phyloP scores from a whole-genome alignment of 345 rosid species.

The Melastoma malabathricum region DNA sequence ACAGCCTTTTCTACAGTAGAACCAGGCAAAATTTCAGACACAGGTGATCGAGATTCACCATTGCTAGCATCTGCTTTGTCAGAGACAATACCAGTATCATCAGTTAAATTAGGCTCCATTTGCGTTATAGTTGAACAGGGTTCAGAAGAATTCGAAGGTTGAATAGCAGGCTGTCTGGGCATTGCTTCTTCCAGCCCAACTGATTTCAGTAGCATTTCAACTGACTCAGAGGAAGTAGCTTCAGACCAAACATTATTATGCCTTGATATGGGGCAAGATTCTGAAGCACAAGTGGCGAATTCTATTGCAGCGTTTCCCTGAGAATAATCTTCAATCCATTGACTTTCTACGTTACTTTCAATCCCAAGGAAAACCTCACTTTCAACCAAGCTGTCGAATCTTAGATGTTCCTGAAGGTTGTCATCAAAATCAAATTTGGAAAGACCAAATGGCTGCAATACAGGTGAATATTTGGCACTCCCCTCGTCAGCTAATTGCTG shows the following conservation, averaged over 20 bases:
- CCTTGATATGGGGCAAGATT: slow-evolving; percentile 70
- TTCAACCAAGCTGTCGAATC: slow-evolving; percentile 33
- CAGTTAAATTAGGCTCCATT: slow-evolving; percentile 55
- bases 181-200: slow-evolving; percentile 77
- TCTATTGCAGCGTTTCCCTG: slow-evolving; percentile 48
- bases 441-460: slow-evolving; percentile 53
- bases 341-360: slow-evolving; percentile 53
- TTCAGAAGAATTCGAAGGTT: slow-evolving; percentile 53
- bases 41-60: slow-evolving; percentile 20
- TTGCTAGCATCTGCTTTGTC: slow-evolving; percentile 20
- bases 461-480: slow-evolving; percentile 57
- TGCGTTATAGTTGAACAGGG: slow-evolving; percentile 50
- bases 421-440: slow-evolving; percentile 94
- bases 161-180: slow-evolving; percentile 29
- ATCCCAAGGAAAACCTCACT: slow-evolving; percentile 36
- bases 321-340: slow-evolving; percentile 87
- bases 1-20: slow-evolving; percentile 23
- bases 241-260: slow-evolving; percentile 92
- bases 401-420: slow-evolving; percentile 37
- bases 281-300: slow-evolving; percentile 69
- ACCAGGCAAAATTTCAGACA: slow-evolving; percentile 21
- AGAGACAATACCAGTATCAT: slow-evolving; percentile 18
- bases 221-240: slow-evolving; percentile 37
- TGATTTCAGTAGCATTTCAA: slow-evolving; percentile 63
- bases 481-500: slow-evolving; percentile 88